phyloP scores from a whole-genome alignment of 2,329 filamentous ascomycete species.

The Colletotrichum tanaceti region DNA sequence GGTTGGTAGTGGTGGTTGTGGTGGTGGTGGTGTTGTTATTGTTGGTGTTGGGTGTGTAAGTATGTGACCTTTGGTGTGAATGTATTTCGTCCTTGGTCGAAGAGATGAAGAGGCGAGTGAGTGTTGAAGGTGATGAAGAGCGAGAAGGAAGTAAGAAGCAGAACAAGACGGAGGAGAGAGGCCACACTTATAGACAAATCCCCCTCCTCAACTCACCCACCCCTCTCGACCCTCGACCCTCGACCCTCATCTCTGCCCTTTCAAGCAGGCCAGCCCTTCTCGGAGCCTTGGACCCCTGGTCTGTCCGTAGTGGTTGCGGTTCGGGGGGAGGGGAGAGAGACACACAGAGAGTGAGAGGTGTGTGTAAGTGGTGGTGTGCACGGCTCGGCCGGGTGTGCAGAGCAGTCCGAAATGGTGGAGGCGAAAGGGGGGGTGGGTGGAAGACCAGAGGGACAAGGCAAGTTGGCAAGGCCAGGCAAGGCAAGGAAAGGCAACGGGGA shows the following conservation, averaged over 20 bases:
- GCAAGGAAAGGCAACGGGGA: background rate
- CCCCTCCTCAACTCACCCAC: constrained; percentile 7
- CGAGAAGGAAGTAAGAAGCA: background rate
- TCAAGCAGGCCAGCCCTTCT: constrained; percentile 7
- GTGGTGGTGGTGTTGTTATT: constrained; percentile 14
- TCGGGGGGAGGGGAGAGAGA: background rate
- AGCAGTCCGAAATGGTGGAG: background rate
- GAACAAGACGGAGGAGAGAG: constrained; percentile 14
- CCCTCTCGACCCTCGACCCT: constrained; percentile 16
- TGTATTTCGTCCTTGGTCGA: background rate
- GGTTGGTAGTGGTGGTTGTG: constrained; percentile 25
- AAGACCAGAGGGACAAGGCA: background rate
- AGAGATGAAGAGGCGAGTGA: background rate
- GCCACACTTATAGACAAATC: constrained; percentile 36
- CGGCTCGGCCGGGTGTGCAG: constrained; percentile 26
- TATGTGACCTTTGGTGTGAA: constrained; percentile 8
- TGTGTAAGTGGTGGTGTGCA: constrained; percentile 27
- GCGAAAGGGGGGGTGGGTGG: background rate
- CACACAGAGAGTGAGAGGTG: no score
- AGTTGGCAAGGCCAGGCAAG: constrained; percentile 3
- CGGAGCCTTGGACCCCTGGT: constrained; percentile 38
- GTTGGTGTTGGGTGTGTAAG: constrained; percentile 13
- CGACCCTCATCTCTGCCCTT: constrained; percentile 13
- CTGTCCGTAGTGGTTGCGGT: constrained; percentile 23
- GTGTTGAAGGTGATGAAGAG: rapidly evolving